A percentile compares a stretch with the other conserved stretches of the same genome.
These are phyloP conservation scores for Ampelomyces quisqualis DNA, from an alignment of 2,329 filamentous ascomycete genomes.

Conservation along the genomic window DNA sequence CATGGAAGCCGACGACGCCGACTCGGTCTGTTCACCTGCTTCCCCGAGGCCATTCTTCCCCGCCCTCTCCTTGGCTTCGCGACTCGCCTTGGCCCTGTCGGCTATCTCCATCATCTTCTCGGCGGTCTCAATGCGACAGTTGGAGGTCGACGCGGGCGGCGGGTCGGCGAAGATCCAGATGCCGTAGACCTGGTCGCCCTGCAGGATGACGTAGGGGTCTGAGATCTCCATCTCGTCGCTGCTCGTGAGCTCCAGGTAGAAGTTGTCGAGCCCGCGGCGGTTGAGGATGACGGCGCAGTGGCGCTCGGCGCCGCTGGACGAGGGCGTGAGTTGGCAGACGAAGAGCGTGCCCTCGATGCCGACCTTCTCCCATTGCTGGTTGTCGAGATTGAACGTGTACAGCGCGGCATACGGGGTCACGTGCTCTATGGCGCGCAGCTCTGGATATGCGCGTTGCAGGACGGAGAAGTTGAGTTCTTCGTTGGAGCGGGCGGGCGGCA, in stretches of 20 bases:
- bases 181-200: slow-evolving; percentile 55
- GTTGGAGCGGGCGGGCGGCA: slow-evolving; percentile 64
- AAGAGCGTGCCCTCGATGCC: slow-evolving; percentile 87
- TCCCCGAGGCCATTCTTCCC: slow-evolving; percentile 22
- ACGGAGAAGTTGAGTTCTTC: slow-evolving; percentile 86
- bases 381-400: slow-evolving; percentile 71
- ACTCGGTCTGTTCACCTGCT: slow-evolving; percentile 34
- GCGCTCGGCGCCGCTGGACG: slow-evolving; percentile 41
- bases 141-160: slow-evolving; percentile 55
- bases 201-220: slow-evolving; percentile 62
- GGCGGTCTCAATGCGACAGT: slow-evolving; percentile 54
- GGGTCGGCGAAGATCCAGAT: slow-evolving; percentile 66
- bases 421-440: slow-evolving; percentile 70
- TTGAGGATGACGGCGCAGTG: slow-evolving; percentile 52
- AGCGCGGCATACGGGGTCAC: slow-evolving; percentile 84
- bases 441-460: slow-evolving; percentile 75
- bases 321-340: slow-evolving; percentile 64
- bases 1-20: slow-evolving; percentile 47
- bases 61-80: slow-evolving; percentile 42
- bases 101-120: slow-evolving; percentile 59
- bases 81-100: slow-evolving; percentile 52
- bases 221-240: slow-evolving; percentile 50
- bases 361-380: slow-evolving; percentile 77
- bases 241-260: slow-evolving; percentile 46
- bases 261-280: slow-evolving; percentile 52